Conservation (phyloP, 345 rosid species). For the Passiflora organensis region DNA sequence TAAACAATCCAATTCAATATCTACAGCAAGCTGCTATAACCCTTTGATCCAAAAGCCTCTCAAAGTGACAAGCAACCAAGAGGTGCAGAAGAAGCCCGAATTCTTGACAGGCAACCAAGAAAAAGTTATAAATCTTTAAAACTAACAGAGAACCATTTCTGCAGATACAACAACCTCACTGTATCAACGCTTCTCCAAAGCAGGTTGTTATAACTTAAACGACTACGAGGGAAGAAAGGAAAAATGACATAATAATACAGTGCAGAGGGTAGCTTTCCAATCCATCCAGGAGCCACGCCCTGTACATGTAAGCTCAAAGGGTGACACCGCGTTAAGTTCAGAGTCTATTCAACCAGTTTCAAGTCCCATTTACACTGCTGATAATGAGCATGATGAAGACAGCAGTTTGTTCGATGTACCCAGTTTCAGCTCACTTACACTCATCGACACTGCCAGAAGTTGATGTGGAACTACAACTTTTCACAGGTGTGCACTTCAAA, state of each 20-base stretch:
- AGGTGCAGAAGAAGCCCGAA: conserved; percentile 13
- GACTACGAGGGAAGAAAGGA: conserved; percentile 11
- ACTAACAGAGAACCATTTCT: too few relatives aligned
- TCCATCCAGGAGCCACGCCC: background rate
- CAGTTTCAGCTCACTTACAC: too few relatives aligned
- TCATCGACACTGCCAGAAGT: too few relatives aligned
- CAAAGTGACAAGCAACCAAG: conserved; percentile 24
- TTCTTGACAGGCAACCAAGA: conserved; percentile 18
- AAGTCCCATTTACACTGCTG: too few relatives aligned
- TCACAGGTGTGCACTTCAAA: conserved; percentile 31
- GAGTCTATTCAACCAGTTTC: too few relatives aligned
- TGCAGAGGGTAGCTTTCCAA: background rate
- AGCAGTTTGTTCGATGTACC: too few relatives aligned
- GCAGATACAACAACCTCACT: conserved; percentile 3
- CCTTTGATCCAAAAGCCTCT: conserved; percentile 19
- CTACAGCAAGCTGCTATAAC: conserved; percentile 18
- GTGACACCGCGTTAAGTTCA: too few relatives aligned
- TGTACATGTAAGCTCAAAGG: too few relatives aligned
- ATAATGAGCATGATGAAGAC: too few relatives aligned
- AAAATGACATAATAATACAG: conserved; percentile 1
- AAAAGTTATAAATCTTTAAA: conserved; percentile 8
- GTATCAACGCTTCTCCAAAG: conserved; percentile 10
- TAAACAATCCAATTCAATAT: conserved; percentile 22
- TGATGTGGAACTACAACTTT: conserved; percentile 8
- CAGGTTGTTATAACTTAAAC: conserved; percentile 13